phyloP scores from a whole-genome alignment of 495 filamentous ascomycete species.

The Penicillium longicatenatum region DNA sequence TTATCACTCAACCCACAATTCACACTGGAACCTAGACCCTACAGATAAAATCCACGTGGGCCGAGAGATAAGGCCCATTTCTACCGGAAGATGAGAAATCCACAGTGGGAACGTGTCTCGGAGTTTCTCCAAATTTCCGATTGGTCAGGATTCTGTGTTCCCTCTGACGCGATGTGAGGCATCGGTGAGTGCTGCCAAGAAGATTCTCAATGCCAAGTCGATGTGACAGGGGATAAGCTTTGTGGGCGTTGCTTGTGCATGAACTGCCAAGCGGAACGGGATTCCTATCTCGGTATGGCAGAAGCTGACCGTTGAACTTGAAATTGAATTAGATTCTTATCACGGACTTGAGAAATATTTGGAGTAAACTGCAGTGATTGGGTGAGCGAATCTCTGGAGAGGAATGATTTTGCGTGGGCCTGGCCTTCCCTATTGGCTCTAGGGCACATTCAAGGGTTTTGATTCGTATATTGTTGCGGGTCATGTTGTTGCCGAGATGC shows the following conservation, averaged over 20 bases:
- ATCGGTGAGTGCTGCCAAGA: background rate
- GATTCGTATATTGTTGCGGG: background rate
- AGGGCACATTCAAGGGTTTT: background rate
- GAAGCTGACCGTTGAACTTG: background rate
- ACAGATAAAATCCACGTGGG: background rate
- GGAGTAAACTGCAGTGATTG: too few species aligned
- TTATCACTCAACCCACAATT: background rate
- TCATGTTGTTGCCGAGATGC: background rate
- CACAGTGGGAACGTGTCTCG: background rate
- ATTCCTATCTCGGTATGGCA: background rate
- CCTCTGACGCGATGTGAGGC: background rate
- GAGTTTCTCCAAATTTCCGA: background rate
- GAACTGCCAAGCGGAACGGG: background rate
- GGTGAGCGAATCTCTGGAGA: too few species aligned
- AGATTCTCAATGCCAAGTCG: background rate
- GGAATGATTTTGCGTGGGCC: too few species aligned
- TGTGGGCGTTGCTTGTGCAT: background rate
- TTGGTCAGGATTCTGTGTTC: background rate
- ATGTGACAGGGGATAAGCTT: background rate
- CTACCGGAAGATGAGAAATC: background rate
- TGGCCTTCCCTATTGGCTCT: too few species aligned
- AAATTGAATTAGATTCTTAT: too few species aligned
- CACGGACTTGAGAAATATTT: too few species aligned
- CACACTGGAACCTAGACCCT: background rate
- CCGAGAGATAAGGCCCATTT: background rate